Evolutionary conservation across 306 rosid genomes (phyloP), one percentile per base, ranked within the genome.

Genomic region (Vigna reflexopilosa): DNA sequence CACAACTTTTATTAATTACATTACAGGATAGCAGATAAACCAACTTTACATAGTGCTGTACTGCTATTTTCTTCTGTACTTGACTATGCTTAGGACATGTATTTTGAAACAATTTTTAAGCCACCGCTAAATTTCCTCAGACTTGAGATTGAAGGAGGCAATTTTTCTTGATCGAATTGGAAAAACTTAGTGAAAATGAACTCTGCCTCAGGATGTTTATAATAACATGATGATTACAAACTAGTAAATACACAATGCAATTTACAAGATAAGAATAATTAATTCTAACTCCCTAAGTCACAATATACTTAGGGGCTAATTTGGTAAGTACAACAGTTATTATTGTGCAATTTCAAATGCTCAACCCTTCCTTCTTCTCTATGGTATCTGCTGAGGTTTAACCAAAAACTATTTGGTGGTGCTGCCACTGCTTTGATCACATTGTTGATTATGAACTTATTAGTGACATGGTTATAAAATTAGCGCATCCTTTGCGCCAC

Each of bases 341-440:
- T 62, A 62, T 62, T 62, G 8, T 62, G 68, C 44, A 32, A 34
- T 32, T 32, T 62, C 47, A 13, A 32, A 62, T 22, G 17, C 17
- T 58, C 40, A 26, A 16, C 17, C 14, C 19, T 58, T 36, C 64
- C 36, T 57, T 57, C 5, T 22, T 22, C 63, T 30, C 12, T 58
- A 14, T 26, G 17, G 26, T 26, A 13, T 11, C 34, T 58, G 38
- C 26, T 26, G 32, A 26, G 65, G 4, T 24, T 58, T 56, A 12
- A 15, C 16, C 40, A 26, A 22, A 13, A 26, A 12, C 2, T 12
- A 11, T 13, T 4, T 24, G 32, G 34, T 57, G 14, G 38, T 57
- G n/a, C 38, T 57, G 64, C 64, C 64, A 10, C n/a, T 57, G 64
- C n/a, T 57, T 57, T 22, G 63, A 24, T 10, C 64, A 24, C 16